A percentile compares a stretch with the other conserved stretches of the same genome.
These are phyloP conservation scores for Eucalyptus virginea DNA, from an alignment of 345 rosid species.

Conservation along the genomic window DNA sequence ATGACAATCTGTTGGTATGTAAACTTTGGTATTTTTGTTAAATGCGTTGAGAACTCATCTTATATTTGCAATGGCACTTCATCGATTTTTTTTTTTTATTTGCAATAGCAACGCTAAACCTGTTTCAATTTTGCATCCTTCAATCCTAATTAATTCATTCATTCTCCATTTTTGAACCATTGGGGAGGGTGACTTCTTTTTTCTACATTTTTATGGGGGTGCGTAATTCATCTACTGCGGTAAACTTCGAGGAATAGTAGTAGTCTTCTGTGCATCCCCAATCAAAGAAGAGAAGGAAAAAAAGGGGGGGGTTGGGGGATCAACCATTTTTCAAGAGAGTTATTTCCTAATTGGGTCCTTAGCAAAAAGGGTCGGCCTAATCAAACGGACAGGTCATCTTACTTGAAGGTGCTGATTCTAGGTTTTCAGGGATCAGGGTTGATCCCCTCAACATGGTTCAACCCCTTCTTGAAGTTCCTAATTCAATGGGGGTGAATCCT, in stretches of 20 bases:
- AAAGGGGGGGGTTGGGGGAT: too few relatives aligned
- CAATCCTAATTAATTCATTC: neutral
- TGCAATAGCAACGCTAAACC: neutral
- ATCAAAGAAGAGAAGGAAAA: neutral
- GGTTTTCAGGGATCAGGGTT: neutral
- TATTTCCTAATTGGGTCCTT: neutral
- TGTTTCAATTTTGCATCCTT: neutral
- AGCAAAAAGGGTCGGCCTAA: neutral
- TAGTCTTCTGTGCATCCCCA: neutral
- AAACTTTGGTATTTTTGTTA: neutral
- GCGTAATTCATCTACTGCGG: neutral
- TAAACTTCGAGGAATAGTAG: neutral
- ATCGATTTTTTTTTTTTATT: neutral
- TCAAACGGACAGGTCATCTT: neutral
- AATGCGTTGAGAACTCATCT: neutral
- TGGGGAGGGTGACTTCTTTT: neutral
- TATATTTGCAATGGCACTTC: neutral
- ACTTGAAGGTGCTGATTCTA: neutral
- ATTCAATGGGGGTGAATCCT: neutral
- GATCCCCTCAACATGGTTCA: neutral
- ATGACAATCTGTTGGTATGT: constrained; percentile 77
- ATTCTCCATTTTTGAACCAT: neutral
- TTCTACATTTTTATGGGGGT: neutral
- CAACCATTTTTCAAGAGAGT: neutral
- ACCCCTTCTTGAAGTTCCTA: neutral